Base-by-base conservation (phyloP, 805 yeast species). In the Osmozyma mogii region DNA sequence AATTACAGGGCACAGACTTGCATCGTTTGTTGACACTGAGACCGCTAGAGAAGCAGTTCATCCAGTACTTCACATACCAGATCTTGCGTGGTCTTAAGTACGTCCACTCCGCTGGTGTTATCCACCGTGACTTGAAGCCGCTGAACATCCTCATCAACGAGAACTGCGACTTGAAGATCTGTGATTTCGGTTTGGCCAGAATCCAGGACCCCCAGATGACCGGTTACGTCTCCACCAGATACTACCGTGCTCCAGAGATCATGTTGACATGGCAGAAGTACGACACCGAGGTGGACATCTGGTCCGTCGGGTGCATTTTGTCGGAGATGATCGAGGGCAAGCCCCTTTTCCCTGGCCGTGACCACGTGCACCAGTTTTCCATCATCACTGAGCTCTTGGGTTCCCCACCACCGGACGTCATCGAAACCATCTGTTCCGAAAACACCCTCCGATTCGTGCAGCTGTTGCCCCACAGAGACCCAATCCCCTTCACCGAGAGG, bases 131-230 rank as follows among this genome's bases (percentile, higher is more conserved):
- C 57, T 64, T 84, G 43, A 84, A 84, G 55, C 95, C 95, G 19
- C 70, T 78, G 36, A 84, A 84, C 56, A 83, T 84, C 34, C 66
- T 84, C 37, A 79, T 84, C 47, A 84, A 84, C 53, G 95, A 84
- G 58, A 84, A 84, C 57, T 84, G 95, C 57, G 95, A 84, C 58
- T 67, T 84, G 52, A 84, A 84, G 56, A 84, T 84, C 45, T 84
- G 95, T 60, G 95, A 84, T 56, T 84, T 89, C 54, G 98, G 98
- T 14, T 67, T 89, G 37, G 97, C 97, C 19, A 73, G 98, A 52
- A 83, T 89, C 50, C 96, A 89, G 64, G 98, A 89, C 60, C 96
- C 96, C 9, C 97, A 89, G 56, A 89, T 89, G 98, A 89, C 97
- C 1, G 98, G 97, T 7, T 89, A 89, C 54, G 98, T 89, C 11